A percentile compares a stretch with the other conserved stretches of the same genome.
These are phyloP conservation scores for Draba incana DNA, from an alignment of 345 rosid genomes.

Conservation along the genomic window DNA sequence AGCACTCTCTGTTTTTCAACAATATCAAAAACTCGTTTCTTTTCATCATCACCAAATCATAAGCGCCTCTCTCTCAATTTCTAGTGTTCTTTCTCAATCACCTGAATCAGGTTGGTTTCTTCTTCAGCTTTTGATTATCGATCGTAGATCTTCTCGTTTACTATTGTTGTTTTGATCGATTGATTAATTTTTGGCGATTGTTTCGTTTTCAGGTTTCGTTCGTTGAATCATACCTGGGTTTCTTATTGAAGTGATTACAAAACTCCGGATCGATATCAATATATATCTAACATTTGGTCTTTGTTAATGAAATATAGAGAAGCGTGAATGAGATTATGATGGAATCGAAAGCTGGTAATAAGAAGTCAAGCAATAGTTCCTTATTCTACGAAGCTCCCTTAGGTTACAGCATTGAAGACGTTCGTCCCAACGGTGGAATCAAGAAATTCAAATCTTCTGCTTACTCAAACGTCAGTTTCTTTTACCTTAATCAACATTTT, in stretches of 20 bases:
- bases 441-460: constrained; percentile 87
- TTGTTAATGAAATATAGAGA: neutral
- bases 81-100: constrained; percentile 10
- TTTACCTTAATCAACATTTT: no score
- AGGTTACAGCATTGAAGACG: constrained; percentile 89
- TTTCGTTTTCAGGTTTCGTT: constrained; percentile 36
- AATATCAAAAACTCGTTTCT: constrained; percentile 25
- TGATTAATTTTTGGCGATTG: constrained; percentile 18
- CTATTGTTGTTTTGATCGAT: neutral
- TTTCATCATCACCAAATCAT: constrained; percentile 23
- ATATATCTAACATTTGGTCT: neutral
- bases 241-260: neutral
- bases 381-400: constrained; percentile 74
- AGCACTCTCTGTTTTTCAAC: neutral
- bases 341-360: constrained; percentile 76
- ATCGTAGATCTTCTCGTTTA: neutral
- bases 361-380: constrained; percentile 45
- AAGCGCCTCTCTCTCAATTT: neutral
- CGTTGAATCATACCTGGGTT: neutral
- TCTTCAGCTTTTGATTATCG: neutral
- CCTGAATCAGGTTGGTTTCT: constrained; percentile 29
- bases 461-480: constrained; percentile 58
- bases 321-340: constrained; percentile 75
- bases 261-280: constrained; percentile 23
- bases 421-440: constrained; percentile 86